These are phyloP conservation scores for Peronosclerospora sorghi DNA, from an alignment of 352 stramenopile species.

Conservation along the genomic window DNA sequence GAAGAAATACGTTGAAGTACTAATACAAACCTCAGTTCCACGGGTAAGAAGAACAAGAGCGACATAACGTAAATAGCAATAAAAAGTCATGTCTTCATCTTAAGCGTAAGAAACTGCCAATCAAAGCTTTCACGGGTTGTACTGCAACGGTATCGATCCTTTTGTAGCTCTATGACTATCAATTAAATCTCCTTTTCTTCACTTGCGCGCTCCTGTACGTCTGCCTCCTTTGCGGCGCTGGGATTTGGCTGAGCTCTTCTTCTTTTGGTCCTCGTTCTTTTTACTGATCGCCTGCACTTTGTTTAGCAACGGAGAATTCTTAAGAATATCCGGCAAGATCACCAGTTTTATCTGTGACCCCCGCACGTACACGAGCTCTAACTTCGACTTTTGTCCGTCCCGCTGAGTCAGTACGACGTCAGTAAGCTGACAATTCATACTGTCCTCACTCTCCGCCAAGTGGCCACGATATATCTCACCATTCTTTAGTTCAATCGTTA, in stretches of 20 bases:
- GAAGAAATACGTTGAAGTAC: too few species aligned
- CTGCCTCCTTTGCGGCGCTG: slow-evolving; percentile 13
- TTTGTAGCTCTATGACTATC: not conserved
- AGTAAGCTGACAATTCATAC: slow-evolving; percentile 96
- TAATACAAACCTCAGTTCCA: too few species aligned
- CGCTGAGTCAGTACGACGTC: slow-evolving; percentile 83
- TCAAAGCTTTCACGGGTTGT: too few species aligned
- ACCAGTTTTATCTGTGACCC: slow-evolving; percentile 96
- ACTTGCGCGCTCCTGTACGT: slow-evolving; percentile 27
- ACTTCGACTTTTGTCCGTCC: slow-evolving; percentile 69
- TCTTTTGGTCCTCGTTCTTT: slow-evolving; percentile 47
- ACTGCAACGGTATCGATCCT: too few species aligned
- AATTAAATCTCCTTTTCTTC: slow-evolving; percentile 2
- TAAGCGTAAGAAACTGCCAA: too few species aligned
- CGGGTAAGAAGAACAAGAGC: not conserved
- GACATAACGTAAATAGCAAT: too few species aligned
- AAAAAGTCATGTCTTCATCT: too few species aligned
- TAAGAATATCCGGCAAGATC: slow-evolving; percentile 93
- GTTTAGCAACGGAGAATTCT: slow-evolving; percentile 94
- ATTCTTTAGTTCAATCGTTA: slow-evolving; percentile 85
- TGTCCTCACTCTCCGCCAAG: slow-evolving; percentile 82
- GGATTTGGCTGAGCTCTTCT: slow-evolving; percentile 20
- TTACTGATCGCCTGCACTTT: slow-evolving; percentile 89
- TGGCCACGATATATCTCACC: slow-evolving; percentile 82
- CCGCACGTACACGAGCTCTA: slow-evolving; percentile 90